Percentiles rank a stretch among this genome's conserved stretches.
These are phyloP conservation scores for Cyberlindnera samutprakarnensis DNA, from an alignment of 805 yeast genomes.

Conservation along the genomic window DNA sequence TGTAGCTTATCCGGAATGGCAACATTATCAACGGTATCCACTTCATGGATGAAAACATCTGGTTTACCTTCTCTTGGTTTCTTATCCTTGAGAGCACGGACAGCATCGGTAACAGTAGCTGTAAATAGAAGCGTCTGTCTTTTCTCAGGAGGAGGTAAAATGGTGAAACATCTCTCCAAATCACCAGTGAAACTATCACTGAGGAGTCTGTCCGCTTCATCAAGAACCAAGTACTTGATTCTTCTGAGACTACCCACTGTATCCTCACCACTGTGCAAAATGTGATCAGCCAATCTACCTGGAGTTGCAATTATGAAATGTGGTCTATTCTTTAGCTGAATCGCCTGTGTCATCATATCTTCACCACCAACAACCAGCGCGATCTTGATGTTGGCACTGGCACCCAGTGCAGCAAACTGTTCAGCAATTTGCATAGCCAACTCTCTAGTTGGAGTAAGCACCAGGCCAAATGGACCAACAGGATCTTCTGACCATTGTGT, in stretches of 20 bases:
- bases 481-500: constrained; percentile 95
- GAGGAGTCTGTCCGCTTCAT: constrained; percentile 86
- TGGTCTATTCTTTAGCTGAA: constrained; percentile 74
- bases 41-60: constrained; percentile 61
- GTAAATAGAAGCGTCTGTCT: constrained; percentile 91
- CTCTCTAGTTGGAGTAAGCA: constrained; percentile 90
- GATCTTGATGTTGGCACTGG: constrained; percentile 79
- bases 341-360: constrained; percentile 83
- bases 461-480: constrained; percentile 80
- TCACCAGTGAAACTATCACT: constrained; percentile 80
- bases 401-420: constrained; percentile 89
- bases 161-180: constrained; percentile 60
- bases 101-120: constrained; percentile 93
- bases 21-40: constrained; percentile 63
- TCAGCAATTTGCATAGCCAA: constrained; percentile 95
- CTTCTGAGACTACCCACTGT: constrained; percentile 72
- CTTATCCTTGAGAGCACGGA: constrained; percentile 65
- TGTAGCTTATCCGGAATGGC: constrained; percentile 72
- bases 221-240: constrained; percentile 76
- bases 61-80: constrained; percentile 48
- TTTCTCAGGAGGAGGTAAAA: constrained; percentile 59
- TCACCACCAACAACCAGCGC: constrained; percentile 91
- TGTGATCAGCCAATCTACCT: constrained; percentile 91
- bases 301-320: constrained; percentile 97
- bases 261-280: constrained; percentile 82